phyloP scores from a whole-genome alignment of 2,329 filamentous ascomycete species.

The Purpureocillium lavendulum region DNA sequence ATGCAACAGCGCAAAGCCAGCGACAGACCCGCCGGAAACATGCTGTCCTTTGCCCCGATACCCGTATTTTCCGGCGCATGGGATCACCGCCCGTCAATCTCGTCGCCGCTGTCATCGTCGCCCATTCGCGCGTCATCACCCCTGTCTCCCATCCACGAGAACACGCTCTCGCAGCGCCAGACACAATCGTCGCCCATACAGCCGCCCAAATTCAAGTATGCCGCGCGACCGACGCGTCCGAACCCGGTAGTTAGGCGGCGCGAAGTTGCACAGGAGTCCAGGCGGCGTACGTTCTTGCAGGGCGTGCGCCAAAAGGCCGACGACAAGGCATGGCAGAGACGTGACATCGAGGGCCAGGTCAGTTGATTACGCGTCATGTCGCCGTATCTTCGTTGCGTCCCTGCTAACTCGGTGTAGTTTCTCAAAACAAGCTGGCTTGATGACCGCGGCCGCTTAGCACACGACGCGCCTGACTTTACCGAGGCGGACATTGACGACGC shows the following conservation, averaged over 20 bases:
- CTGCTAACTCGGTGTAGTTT: conserved; percentile 16
- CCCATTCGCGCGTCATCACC: conserved; percentile 45
- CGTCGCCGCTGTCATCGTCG: conserved; percentile 53
- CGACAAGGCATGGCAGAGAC: conserved; percentile 49
- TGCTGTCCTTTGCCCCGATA: conserved; percentile 34
- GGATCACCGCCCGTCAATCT: conserved; percentile 36
- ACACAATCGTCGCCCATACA: conserved; percentile 36
- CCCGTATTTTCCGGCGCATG: conserved; percentile 35
- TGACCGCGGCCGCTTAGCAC: conserved; percentile 20
- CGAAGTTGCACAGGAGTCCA: conserved; percentile 54
- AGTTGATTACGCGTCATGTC: neutral
- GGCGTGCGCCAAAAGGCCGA: conserved; percentile 54
- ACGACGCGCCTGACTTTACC: conserved; percentile 30
- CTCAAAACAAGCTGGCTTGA: conserved; percentile 26
- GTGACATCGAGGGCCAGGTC: conserved; percentile 54
- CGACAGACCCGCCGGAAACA: conserved; percentile 15
- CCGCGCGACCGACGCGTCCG: conserved; percentile 46
- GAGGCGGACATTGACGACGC: conserved; percentile 46
- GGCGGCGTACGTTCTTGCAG: conserved; percentile 61
- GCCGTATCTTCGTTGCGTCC: no score
- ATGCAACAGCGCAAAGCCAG: conserved; percentile 26
- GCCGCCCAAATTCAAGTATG: conserved; percentile 37
- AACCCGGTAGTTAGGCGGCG: conserved; percentile 55
- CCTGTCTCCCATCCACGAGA: conserved; percentile 33
- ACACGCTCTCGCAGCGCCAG: conserved; percentile 30